Conservation (phyloP, 345 rosid genomes). For the Nephelium lappaceum region DNA sequence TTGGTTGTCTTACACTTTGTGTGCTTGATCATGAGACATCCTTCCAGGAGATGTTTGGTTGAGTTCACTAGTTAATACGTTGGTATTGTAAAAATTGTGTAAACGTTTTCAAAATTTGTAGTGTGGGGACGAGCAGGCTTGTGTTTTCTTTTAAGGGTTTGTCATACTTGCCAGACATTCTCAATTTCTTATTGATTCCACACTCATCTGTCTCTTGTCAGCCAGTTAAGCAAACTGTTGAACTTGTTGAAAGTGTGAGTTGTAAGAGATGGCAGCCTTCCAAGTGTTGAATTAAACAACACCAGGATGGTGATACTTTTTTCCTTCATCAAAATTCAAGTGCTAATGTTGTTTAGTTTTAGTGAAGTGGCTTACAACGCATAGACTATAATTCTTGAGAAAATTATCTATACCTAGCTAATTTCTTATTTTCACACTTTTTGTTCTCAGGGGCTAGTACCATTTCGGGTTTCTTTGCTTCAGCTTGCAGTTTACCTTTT, state of each 20-base stretch:
- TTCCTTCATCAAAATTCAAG: background rate
- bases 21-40: background rate
- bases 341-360: too few species aligned
- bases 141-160: background rate
- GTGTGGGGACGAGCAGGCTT: background rate
- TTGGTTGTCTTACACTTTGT: background rate
- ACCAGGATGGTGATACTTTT: background rate
- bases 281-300: background rate
- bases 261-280: background rate
- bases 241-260: background rate
- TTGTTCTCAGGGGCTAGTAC: slow-evolving; percentile 76
- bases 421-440: slow-evolving; percentile 13
- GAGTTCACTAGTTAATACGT: background rate
- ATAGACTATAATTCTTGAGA: background rate
- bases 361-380: background rate
- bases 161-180: background rate
- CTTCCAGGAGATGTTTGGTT: background rate
- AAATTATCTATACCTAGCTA: background rate
- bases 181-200: background rate
- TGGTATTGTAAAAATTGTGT: background rate
- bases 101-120: background rate
- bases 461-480: slow-evolving; percentile 88
- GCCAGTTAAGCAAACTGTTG: background rate
- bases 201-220: background rate
- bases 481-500: slow-evolving; percentile 96